Evolutionary conservation across 768 basidiomycete genomes (phyloP).

Genomic region (Naganishia vaughanmartiniae): DNA sequence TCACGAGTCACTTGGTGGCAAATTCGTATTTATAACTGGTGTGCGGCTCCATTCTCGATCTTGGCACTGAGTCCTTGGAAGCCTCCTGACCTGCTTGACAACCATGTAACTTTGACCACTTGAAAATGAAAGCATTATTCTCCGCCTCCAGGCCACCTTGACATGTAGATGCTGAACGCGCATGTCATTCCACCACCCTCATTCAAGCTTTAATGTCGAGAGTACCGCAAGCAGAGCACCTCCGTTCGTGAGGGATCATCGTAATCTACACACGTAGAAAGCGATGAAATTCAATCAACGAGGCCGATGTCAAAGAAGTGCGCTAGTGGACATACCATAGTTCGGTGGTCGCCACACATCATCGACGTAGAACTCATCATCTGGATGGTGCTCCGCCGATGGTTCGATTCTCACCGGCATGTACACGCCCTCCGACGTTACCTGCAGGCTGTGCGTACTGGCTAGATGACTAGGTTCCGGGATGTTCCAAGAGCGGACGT

Average conservation of each 20-base stretch:
- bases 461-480: not conserved
- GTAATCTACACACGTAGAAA: not conserved
- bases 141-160: too few relatives aligned
- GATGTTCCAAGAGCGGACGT: conserved; percentile 8
- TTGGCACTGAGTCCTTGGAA: too few relatives aligned
- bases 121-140: too few relatives aligned
- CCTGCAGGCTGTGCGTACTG: conserved; percentile 13
- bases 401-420: conserved; percentile 1
- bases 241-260: not conserved
- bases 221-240: conserved; percentile 1
- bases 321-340: not conserved
- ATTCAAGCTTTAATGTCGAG: not conserved
- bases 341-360: not conserved
- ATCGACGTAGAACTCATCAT: not conserved
- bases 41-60: too few relatives aligned
- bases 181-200: too few relatives aligned
- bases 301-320: not conserved
- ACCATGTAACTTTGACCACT: too few relatives aligned
- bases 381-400: not conserved
- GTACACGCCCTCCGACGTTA: conserved; percentile 8
- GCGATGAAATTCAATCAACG: not conserved
- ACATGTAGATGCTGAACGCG: too few relatives aligned
- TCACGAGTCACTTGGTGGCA: too few relatives aligned
- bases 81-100: too few relatives aligned
- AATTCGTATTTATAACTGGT: too few relatives aligned